Conservation (phyloP, 2,329 filamentous ascomycete species). For the Pseudonectria foliicola region DNA sequence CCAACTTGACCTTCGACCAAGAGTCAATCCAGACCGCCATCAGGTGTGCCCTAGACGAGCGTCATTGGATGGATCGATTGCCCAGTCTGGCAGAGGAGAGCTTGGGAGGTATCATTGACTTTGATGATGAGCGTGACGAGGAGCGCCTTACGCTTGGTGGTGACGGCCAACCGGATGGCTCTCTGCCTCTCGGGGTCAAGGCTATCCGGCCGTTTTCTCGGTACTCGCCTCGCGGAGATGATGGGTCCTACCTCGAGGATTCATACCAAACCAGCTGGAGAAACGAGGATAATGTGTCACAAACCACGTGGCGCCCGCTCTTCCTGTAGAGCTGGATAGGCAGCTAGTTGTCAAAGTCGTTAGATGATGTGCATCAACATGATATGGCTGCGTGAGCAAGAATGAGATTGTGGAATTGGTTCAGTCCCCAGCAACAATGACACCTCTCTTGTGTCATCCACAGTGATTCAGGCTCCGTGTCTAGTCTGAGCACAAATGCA, state of each 20-base stretch:
- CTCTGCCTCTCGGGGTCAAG: conserved; percentile 23
- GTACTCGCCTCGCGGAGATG: conserved; percentile 35
- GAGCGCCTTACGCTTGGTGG: conserved; percentile 21
- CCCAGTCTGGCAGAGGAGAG: conserved; percentile 27
- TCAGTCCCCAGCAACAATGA: too few species aligned
- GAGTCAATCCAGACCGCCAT: conserved; percentile 37
- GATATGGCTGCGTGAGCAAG: too few species aligned
- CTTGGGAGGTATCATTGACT: conserved; percentile 35
- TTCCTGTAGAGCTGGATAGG: too few species aligned
- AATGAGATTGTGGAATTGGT: too few species aligned
- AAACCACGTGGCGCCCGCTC: too few species aligned
- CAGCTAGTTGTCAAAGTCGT: too few species aligned
- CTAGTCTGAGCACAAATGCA: too few species aligned
- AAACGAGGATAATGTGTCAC: conserved; percentile 3
- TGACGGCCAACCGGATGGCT: conserved; percentile 33
- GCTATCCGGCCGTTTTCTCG: conserved; percentile 25
- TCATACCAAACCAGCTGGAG: conserved; percentile 11
- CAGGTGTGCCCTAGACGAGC: conserved; percentile 32
- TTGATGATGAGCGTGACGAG: conserved; percentile 30
- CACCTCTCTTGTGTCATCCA: too few species aligned
- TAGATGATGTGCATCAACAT: too few species aligned
- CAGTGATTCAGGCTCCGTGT: too few species aligned
- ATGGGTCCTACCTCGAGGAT: conserved; percentile 29
- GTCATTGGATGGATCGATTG: conserved; percentile 25
- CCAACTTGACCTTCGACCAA: conserved; percentile 37